A percentile compares a stretch with the other conserved stretches of the same genome.
These are phyloP conservation scores for Wickerhamiella spandovensis DNA, from an alignment of 805 yeast species.

Conservation along the genomic window DNA sequence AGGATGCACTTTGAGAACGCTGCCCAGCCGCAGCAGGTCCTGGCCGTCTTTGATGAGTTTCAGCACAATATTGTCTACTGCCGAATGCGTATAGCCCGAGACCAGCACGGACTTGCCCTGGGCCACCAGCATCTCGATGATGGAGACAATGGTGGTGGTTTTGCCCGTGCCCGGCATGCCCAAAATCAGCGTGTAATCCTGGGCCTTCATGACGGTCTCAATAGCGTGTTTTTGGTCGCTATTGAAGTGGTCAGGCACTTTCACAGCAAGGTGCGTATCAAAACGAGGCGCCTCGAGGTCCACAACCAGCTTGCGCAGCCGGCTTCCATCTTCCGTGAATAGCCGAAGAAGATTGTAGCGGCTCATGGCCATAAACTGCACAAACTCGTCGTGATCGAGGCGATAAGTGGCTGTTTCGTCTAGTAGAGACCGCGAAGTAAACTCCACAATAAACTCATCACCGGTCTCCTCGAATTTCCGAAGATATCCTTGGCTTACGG, in stretches of 20 bases:
- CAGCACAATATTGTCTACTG: conserved; percentile 81
- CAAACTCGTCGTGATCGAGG: conserved; percentile 69
- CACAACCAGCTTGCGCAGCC: conserved; percentile 35
- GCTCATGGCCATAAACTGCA: conserved; percentile 61
- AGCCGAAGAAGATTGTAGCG: conserved; percentile 62
- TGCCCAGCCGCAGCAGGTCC: conserved; percentile 57
- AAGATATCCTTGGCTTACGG: conserved; percentile 3
- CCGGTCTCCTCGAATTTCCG: conserved; percentile 24
- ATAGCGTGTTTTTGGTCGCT: conserved; percentile 61
- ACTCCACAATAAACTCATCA: conserved; percentile 26
- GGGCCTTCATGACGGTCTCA: conserved; percentile 44
- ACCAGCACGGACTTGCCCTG: conserved; percentile 57
- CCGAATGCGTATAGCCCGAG: conserved; percentile 86
- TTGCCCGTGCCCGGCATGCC: conserved; percentile 99
- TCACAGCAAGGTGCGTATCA: conserved; percentile 2
- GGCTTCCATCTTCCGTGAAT: conserved; percentile 32
- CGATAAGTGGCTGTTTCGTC: conserved; percentile 33
- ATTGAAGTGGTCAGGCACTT: conserved; percentile 34
- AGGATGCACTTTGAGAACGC: conserved; percentile 43
- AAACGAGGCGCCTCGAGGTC: conserved; percentile 39
- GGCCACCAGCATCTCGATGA: conserved; percentile 48
- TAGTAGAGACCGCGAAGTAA: conserved; percentile 44
- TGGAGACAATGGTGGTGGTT: conserved; percentile 73
- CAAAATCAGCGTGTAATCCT: conserved; percentile 67
- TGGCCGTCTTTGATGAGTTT: conserved; percentile 43